Conservation (phyloP, 306 rosid genomes). For the Lupinus albus region DNA sequence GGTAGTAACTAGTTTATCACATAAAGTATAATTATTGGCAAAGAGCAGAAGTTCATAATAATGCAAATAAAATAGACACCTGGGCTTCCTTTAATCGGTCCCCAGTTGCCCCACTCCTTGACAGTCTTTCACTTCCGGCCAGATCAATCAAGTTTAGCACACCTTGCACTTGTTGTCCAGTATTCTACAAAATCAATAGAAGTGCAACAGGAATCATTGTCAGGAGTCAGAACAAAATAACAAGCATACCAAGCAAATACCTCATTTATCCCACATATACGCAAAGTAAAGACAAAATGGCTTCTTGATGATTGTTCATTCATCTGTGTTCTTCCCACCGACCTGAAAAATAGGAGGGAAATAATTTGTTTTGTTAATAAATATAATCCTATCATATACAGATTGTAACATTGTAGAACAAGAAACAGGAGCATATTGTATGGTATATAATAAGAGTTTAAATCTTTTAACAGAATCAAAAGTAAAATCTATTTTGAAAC, state of each 20-base stretch:
- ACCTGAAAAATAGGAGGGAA: constrained; percentile 52
- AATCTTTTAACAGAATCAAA: constrained; percentile 6
- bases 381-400: constrained; percentile 1
- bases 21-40: not conserved
- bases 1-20: constrained; percentile 18
- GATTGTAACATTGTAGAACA: constrained; percentile 9
- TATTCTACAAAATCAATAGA: constrained; percentile 52
- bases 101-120: constrained; percentile 92
- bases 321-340: constrained; percentile 96
- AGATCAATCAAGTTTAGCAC: constrained; percentile 87
- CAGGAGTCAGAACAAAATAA: constrained; percentile 14
- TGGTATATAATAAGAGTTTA: not conserved
- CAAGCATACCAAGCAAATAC: constrained; percentile 42
- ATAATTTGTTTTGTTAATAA: constrained; percentile 12
- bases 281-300: constrained; percentile 89
- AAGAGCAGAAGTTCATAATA: constrained; percentile 7
- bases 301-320: constrained; percentile 97
- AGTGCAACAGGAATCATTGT: constrained; percentile 27
- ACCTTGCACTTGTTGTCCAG: constrained; percentile 97
- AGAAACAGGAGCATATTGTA: not conserved
- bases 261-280: constrained; percentile 86
- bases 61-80: constrained; percentile 52
- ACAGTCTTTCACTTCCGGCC: constrained; percentile 95
- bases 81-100: constrained; percentile 97
- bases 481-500: not conserved